These are phyloP conservation scores for Neonectria sp. DNA, from an alignment of 2,329 filamentous ascomycete species.

Conservation along the genomic window DNA sequence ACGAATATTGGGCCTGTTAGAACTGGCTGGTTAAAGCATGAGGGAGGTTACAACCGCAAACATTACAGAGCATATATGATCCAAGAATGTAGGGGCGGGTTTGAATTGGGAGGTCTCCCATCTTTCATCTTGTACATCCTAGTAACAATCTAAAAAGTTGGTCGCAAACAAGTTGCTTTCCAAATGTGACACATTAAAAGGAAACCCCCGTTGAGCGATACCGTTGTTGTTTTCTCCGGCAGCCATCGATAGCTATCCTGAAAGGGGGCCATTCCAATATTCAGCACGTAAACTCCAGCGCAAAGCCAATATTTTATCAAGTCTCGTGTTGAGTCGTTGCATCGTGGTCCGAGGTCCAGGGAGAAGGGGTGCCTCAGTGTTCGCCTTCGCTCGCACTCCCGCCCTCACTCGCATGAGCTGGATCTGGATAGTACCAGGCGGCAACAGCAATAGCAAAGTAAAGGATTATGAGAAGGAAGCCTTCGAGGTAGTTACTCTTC, in stretches of 20 bases:
- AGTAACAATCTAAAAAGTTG: not conserved
- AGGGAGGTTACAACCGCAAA: not conserved
- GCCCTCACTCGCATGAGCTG: conserved; percentile 6
- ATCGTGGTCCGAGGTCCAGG: not conserved
- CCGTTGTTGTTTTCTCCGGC: not conserved
- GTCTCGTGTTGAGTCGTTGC: not conserved
- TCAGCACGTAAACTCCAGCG: not conserved
- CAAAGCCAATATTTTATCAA: not conserved
- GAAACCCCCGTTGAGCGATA: not conserved
- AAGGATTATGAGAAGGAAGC: conserved; percentile 81
- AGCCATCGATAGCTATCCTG: not conserved
- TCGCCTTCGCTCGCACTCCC: conserved; percentile 16
- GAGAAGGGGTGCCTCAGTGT: not conserved
- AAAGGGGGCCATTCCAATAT: not conserved
- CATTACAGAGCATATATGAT: not conserved
- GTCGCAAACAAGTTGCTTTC: not conserved
- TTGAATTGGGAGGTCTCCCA: not conserved
- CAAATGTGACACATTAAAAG: not conserved
- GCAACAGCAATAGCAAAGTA: conserved; percentile 74
- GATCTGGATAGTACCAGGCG: conserved; percentile 69
- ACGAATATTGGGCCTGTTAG: not conserved
- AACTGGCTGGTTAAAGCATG: not conserved
- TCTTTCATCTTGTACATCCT: not conserved
- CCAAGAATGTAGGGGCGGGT: not conserved
- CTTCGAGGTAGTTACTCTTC: conserved; percentile 93